Conservation (phyloP, 2,329 filamentous ascomycete genomes). For the Pseudomassariella vexata region DNA sequence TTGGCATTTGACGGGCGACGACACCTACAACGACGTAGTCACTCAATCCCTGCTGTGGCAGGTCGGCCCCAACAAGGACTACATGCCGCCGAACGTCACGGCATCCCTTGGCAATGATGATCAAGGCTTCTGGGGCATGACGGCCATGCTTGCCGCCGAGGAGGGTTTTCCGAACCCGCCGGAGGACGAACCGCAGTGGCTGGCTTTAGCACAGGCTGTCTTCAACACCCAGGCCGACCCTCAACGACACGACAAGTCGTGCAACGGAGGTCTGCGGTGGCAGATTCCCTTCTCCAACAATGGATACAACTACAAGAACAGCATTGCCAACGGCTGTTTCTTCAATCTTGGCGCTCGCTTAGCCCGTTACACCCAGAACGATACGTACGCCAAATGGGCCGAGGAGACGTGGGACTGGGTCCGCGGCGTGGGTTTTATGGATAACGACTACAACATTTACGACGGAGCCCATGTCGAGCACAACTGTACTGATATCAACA, state of each 20-base stretch:
- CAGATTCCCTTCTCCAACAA: slow-evolving; percentile 59
- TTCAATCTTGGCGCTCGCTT: slow-evolving; percentile 51
- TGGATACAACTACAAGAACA: slow-evolving; percentile 37
- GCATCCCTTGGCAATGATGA: slow-evolving; percentile 45
- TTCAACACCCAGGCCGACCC: slow-evolving; percentile 55
- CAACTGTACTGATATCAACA: slow-evolving; percentile 42
- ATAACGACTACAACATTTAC: slow-evolving; percentile 36
- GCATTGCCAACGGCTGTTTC: slow-evolving; percentile 42
- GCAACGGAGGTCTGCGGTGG: slow-evolving; percentile 61
- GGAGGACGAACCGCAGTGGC: slow-evolving; percentile 48
- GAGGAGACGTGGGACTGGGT: slow-evolving; percentile 54
- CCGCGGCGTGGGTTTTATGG: slow-evolving; percentile 38
- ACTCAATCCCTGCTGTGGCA: slow-evolving; percentile 40
- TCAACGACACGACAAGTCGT: slow-evolving; percentile 53
- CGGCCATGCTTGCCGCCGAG: slow-evolving; percentile 57
- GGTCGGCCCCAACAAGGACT: slow-evolving; percentile 37
- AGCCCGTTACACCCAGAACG: slow-evolving; percentile 57
- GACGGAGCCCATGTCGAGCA: slow-evolving; percentile 42
- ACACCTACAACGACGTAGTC: slow-evolving; percentile 42
- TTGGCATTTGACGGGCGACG: slow-evolving; percentile 49
- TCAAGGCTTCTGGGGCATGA: slow-evolving; percentile 60
- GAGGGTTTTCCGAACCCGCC: slow-evolving; percentile 53
- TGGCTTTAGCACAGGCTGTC: slow-evolving; percentile 58
- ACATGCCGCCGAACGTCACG: slow-evolving; percentile 40
- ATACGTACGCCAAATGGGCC: slow-evolving; percentile 58